Evolutionary conservation across 2,329 filamentous ascomycete genomes (phyloP).

Genomic region (Dryadomyces sulphureus): DNA sequence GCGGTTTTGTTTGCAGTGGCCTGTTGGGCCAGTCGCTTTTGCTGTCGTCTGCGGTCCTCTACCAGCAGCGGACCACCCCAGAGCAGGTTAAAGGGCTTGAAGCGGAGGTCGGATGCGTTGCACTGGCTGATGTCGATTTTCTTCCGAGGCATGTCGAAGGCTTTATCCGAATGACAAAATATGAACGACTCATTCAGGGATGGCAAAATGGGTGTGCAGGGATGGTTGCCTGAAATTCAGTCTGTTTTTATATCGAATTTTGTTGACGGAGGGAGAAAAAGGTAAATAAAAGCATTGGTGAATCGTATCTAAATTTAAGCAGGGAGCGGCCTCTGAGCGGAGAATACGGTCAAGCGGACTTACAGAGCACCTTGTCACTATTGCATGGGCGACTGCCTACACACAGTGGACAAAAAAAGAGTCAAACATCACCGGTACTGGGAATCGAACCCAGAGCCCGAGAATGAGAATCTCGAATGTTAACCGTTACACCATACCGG

Average conservation of each 20-base stretch:
- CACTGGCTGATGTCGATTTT: slow-evolving; percentile 1
- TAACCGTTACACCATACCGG: slow-evolving; percentile 14
- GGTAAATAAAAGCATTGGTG: not conserved
- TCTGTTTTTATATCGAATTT: not conserved
- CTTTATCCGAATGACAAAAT: too few relatives aligned
- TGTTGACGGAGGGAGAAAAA: not conserved
- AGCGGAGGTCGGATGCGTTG: not conserved
- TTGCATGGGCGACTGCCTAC: too few relatives aligned
- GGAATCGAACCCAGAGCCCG: slow-evolving; percentile 14
- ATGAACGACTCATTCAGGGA: too few relatives aligned
- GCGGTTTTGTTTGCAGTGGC: not conserved
- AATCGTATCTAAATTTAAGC: not conserved
- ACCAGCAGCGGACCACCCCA: slow-evolving; percentile 5
- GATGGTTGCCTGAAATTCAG: too few relatives aligned
- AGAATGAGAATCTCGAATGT: slow-evolving; percentile 15
- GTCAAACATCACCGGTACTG: slow-evolving; percentile 11
- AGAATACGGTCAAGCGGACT: too few relatives aligned
- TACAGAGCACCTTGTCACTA: too few relatives aligned
- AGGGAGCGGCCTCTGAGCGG: too few relatives aligned
- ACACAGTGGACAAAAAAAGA: not conserved
- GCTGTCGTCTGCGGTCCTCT: not conserved
- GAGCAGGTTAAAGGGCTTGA: slow-evolving; percentile 3
- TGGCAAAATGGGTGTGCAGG: not conserved
- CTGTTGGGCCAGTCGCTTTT: not conserved
- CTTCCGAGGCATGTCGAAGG: not conserved